phyloP scores from a whole-genome alignment of 768 basidiomycete species.

The Mycena rosella region DNA sequence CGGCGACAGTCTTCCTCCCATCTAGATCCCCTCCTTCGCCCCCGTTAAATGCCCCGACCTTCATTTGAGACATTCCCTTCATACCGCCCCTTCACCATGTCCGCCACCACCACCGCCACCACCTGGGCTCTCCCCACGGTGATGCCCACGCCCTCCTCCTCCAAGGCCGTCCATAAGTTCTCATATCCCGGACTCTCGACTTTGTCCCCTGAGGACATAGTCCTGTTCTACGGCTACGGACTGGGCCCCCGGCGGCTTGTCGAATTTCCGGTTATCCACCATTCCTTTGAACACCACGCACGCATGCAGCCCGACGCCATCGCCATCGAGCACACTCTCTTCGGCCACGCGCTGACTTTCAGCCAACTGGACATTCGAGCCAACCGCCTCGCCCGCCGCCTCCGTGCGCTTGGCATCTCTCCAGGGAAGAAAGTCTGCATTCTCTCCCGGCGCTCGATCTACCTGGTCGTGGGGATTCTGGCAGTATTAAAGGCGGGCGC shows the following conservation, averaged over 20 bases:
- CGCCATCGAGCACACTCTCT: constrained; percentile 42
- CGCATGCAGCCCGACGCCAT: constrained; percentile 40
- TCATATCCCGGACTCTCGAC: constrained; percentile 32
- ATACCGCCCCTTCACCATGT: constrained; percentile 12
- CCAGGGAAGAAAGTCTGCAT: constrained; percentile 60
- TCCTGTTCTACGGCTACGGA: constrained; percentile 43
- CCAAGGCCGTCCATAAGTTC: constrained; percentile 30
- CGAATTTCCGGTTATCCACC: constrained; percentile 44
- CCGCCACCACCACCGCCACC: constrained; percentile 19
- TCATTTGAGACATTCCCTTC: constrained; percentile 31
- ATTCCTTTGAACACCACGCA: constrained; percentile 44
- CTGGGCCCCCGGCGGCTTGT: constrained; percentile 38
- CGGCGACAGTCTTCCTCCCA: constrained; percentile 13
- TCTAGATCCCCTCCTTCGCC: constrained; percentile 20
- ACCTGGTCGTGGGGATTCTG: constrained; percentile 58
- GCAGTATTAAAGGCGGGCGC: constrained; percentile 61
- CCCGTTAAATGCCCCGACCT: constrained; percentile 26
- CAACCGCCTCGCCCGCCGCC: constrained; percentile 49
- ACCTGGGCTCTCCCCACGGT: constrained; percentile 18
- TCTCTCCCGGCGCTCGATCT: constrained; percentile 58
- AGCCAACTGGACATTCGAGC: constrained; percentile 46
- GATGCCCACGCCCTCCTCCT: constrained; percentile 14
- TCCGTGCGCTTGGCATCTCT: constrained; percentile 53
- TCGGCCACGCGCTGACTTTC: constrained; percentile 46
- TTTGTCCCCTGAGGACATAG: constrained; percentile 39